These are phyloP conservation scores for Nematocida sp. DNA, from an alignment of 371 early-diverging fungal genomes.

Conservation along the genomic window DNA sequence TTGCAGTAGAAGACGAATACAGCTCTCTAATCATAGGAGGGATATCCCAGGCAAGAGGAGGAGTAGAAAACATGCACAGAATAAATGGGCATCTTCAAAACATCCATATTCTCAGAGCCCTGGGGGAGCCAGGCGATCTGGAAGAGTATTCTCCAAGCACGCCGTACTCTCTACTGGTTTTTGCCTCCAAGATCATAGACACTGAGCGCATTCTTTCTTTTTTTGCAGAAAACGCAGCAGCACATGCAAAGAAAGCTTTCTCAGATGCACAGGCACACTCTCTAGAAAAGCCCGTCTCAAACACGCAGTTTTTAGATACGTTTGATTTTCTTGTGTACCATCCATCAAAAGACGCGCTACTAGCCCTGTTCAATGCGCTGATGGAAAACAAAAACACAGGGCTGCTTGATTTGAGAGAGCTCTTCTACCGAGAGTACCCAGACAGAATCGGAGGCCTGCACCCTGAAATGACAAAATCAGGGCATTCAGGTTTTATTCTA, in stretches of 20 bases:
- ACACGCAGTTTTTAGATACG: background rate
- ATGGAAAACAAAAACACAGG: slow-evolving; percentile 1
- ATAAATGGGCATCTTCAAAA: background rate
- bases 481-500: slow-evolving; percentile 41
- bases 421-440: slow-evolving; percentile 37
- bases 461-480: slow-evolving; percentile 15
- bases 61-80: slow-evolving; percentile 2
- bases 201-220: too few relatives aligned
- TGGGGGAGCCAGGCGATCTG: background rate
- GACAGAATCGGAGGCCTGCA: slow-evolving; percentile 6
- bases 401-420: slow-evolving; percentile 36
- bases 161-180: too few relatives aligned
- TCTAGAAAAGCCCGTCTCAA: background rate
- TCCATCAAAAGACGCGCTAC: slow-evolving; percentile 23
- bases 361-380: slow-evolving; percentile 27
- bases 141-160: background rate
- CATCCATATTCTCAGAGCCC: slow-evolving; percentile 21
- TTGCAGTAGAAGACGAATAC: slow-evolving; percentile 26
- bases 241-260: background rate
- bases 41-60: slow-evolving; percentile 23
- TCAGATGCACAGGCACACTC: background rate
- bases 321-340: slow-evolving; percentile 42
- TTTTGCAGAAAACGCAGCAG: background rate
- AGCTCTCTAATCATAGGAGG: slow-evolving; percentile 15
- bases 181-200: too few relatives aligned